A percentile compares a stretch with the other conserved stretches of the same genome.
Evolutionary conservation across 805 yeast species (phyloP).

Genomic region (Metschnikowia kunwiensis): DNA sequence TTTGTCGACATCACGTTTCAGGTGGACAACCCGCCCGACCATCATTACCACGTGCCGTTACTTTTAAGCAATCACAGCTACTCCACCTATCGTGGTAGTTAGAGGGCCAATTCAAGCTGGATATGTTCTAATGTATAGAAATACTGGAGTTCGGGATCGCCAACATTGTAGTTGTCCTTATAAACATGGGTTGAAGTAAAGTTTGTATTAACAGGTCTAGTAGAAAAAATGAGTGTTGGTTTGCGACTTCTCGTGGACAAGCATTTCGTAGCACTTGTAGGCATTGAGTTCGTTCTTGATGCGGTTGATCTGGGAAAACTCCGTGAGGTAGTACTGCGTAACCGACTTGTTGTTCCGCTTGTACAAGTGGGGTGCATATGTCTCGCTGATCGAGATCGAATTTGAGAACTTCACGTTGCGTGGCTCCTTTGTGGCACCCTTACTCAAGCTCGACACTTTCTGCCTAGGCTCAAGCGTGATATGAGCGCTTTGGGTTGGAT

Average conservation of each 20-base stretch:
- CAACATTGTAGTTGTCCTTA: no score
- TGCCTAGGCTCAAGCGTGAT: slow-evolving; percentile 2
- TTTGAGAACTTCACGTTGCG: slow-evolving; percentile 41
- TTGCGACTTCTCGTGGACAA: slow-evolving; percentile 59
- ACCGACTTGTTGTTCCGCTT: slow-evolving; percentile 52
- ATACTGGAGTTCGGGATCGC: no score
- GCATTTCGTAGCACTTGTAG: slow-evolving; percentile 64
- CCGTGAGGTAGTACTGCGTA: slow-evolving; percentile 50
- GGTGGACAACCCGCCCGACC: slow-evolving; percentile 62
- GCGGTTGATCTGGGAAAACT: slow-evolving; percentile 48
- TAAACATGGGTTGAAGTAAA: no score
- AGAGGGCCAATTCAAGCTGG: no score
- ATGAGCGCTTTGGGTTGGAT: slow-evolving; percentile 18
- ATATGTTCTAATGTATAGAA: no score
- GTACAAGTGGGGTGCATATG: slow-evolving; percentile 50
- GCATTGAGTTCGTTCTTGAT: slow-evolving; percentile 65
- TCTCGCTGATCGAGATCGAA: slow-evolving; percentile 47
- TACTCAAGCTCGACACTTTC: slow-evolving; percentile 16
- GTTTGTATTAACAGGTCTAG: no score
- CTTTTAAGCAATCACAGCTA: slow-evolving; percentile 82
- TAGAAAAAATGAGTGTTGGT: slow-evolving; percentile 65
- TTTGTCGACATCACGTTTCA: slow-evolving; percentile 77
- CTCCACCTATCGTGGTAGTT: slow-evolving; percentile 87
- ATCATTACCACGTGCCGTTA: slow-evolving; percentile 88
- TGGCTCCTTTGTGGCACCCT: not conserved